Conservation (phyloP, 78 protist species). For the Dictyostelium intermedium region DNA sequence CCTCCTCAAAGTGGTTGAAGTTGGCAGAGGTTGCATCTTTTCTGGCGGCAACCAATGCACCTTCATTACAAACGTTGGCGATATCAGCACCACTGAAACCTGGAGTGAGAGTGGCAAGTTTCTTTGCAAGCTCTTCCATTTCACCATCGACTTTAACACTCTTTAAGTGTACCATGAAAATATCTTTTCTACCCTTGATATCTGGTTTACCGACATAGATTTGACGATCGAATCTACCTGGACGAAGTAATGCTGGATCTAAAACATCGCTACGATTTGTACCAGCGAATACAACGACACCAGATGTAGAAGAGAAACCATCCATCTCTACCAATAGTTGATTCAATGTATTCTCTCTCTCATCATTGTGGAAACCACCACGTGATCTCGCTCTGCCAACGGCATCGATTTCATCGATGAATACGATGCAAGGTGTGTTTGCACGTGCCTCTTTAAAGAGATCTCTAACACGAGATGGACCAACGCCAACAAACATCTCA, state of each 20-base stretch:
- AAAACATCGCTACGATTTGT: slow-evolving; percentile 94
- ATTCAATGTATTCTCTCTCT: slow-evolving; percentile 96
- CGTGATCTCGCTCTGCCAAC: slow-evolving; percentile 86
- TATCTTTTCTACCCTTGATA: slow-evolving; percentile 90
- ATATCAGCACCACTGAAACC: slow-evolving; percentile 97
- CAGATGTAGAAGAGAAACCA: slow-evolving; percentile 87
- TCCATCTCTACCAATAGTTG: slow-evolving; percentile 98
- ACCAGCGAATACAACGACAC: slow-evolving; percentile 96
- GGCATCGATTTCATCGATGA: slow-evolving; percentile 96
- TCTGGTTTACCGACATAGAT: slow-evolving; percentile 93
- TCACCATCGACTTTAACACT: slow-evolving; percentile 63
- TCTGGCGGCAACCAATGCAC: slow-evolving; percentile 94
- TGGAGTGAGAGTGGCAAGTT: slow-evolving; percentile 86
- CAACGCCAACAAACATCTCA: slow-evolving; percentile 97
- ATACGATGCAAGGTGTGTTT: slow-evolving; percentile 90
- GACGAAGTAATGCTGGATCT: slow-evolving; percentile 97
- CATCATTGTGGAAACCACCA: slow-evolving; percentile 76
- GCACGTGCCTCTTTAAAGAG: slow-evolving; percentile 79
- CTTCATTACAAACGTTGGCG: slow-evolving; percentile 96
- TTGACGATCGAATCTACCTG: slow-evolving; percentile 98
- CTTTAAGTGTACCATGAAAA: slow-evolving; percentile 92
- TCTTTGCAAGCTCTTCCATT: slow-evolving; percentile 65
- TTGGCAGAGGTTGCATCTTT: slow-evolving; percentile 52
- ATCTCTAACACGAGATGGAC: slow-evolving; percentile 91
- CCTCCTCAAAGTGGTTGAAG: slow-evolving; percentile 89